Evolutionary conservation across 139 green algal species (phyloP), one percentile per base, ranked within the genome.

Genomic region (Coccomyxa sp.): DNA sequence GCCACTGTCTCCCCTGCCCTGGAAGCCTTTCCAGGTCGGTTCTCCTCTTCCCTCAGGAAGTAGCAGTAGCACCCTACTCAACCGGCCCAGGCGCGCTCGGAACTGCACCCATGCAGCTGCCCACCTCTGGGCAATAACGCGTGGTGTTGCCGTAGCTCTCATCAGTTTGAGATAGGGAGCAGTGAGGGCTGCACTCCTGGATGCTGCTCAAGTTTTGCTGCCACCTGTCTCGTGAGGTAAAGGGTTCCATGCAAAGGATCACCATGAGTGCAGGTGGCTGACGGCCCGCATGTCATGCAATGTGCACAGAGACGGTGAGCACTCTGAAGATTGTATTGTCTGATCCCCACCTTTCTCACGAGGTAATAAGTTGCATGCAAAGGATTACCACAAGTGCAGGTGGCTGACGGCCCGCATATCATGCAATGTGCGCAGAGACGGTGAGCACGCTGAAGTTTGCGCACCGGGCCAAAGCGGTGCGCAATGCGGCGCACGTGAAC

Each of bases 321-420:
- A 95, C 92, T n/a, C 84, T 97, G 51, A 96, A 99, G 90, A 98
- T 99, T 90, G 96, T n/a, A n/a, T n/a, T n/a, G n/a, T n/a, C n/a
- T n/a, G n/a, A n/a, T n/a, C n/a, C n/a, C n/a, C n/a, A n/a, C n/a
- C n/a, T n/a, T n/a, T n/a, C n/a, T n/a, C n/a, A n/a, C n/a, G n/a
- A n/a, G n/a, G n/a, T n/a, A n/a, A n/a, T n/a, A n/a, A 51, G 38
- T 51, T 51, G 38, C 38, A 51, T 51, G 38, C 38, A 51, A 51
- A 51, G 38, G 3, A 51, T 51, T 51, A 51, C 38, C 38, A 11
- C 3, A 51, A 51, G 38, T 51, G 38, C 38, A 51, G 38, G 38
- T 51, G 38, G 38, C 38, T 51, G 21, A 74, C 23, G 66, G 21
- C 66, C 66, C 66, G 66, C 66, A 23, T 74, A 9, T 74, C 15